Evolutionary conservation across 768 basidiomycete species (phyloP), one percentile per base, ranked within the genome.

Genomic region (Kwoniella sp.): DNA sequence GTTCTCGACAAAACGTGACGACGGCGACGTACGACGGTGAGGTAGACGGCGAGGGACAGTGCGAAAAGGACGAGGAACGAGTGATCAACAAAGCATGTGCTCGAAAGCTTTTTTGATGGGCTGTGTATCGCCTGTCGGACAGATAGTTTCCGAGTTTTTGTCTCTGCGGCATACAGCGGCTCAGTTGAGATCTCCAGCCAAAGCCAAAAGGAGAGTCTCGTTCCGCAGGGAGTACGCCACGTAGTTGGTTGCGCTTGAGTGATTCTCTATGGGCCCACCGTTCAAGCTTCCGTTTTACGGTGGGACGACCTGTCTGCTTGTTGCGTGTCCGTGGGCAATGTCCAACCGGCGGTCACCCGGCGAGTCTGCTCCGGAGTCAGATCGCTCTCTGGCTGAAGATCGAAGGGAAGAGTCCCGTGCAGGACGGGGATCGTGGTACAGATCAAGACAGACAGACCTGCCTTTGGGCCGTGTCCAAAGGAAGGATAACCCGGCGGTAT

Each of bases 71-170:
- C 15, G 41, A 45, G 41, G 41, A 9, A 45, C 41, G 41, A 45
- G 9, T 45, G 41, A 45, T 45, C 41, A 45, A 45, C 41, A 45
- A 20, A 45, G 41, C 41, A 45, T 45, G 41, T 45, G 41, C 41
- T 45, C 20, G 34, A 37, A 37, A 13, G 34, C 34, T 37, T 37
- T 37, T 37, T 37, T 37, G 41, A 45, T 45, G 41, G 15, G 41
- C 41, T 45, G 41, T 45, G 41, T n/a, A n/a, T 20, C 20, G 34
- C 13, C 7, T 34, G 34, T 34, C 34, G 34, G 34, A 34, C 13
- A 13, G 34, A 13, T 34, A 13, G 13, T 13, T 34, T 34, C 34
- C 34, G 34, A 34, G 13, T 34, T 13, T 13, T 34, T 13, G 5
- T 34, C n/a, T n/a, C n/a, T n/a, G n/a, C n/a, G n/a, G n/a, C n/a